A percentile compares a stretch with the other conserved stretches of the same genome.
Evolutionary conservation across 1,284 basidiomycete genomes (phyloP).

Genomic region (Leccinum griseonigrum): DNA sequence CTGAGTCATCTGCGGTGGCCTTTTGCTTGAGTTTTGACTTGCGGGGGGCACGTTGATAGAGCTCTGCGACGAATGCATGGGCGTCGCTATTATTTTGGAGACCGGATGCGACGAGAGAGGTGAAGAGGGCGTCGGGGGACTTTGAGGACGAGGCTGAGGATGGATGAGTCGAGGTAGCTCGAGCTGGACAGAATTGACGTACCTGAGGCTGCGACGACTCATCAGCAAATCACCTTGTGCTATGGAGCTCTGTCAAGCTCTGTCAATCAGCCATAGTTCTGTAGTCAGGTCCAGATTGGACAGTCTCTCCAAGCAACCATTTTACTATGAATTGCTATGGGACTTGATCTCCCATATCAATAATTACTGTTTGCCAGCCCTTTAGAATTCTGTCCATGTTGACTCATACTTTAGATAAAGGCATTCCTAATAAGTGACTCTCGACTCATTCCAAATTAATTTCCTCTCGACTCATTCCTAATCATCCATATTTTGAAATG

Average conservation of each 20-base stretch:
- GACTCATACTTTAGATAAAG: background rate
- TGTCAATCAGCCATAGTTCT: background rate
- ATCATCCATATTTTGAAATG: too few relatives aligned
- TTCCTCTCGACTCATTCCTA: too few relatives aligned
- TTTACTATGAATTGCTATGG: background rate
- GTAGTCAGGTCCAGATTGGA: background rate
- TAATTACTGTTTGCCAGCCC: background rate
- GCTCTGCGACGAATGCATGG: constrained; percentile 75
- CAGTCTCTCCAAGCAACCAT: background rate
- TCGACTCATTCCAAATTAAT: background rate
- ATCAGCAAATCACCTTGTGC: background rate
- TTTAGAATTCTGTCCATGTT: background rate
- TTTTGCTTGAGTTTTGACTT: constrained; percentile 66
- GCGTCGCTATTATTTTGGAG: constrained; percentile 79
- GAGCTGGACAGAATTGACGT: constrained; percentile 23
- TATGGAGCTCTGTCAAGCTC: background rate
- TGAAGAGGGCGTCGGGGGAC: constrained; percentile 75
- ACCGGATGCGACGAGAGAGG: constrained; percentile 73
- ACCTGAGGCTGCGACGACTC: constrained; percentile 84
- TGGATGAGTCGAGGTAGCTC: constrained; percentile 3
- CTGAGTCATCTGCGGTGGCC: constrained; percentile 40
- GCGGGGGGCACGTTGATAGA: constrained; percentile 76
- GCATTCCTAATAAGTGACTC: background rate
- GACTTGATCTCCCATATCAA: background rate
- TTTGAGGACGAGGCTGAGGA: constrained; percentile 75